Percentiles rank a stretch among this genome's conserved stretches.
phyloP scores from a whole-genome alignment of 768 basidiomycete genomes.

The Dictyophora rubrovolvata region DNA sequence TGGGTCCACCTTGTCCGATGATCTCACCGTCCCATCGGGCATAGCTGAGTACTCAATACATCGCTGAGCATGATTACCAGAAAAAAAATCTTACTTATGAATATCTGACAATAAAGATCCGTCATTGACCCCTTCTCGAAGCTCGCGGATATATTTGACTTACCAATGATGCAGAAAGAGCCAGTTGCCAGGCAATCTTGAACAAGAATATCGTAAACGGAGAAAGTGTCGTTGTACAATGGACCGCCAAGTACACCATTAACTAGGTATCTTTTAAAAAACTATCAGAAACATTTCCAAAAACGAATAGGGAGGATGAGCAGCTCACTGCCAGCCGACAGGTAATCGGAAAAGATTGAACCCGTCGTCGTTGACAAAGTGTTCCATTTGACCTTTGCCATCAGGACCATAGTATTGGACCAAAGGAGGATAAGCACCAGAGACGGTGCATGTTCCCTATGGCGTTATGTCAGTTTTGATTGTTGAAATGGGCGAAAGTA shows the following conservation, averaged over 20 bases:
- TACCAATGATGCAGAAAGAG: conserved; percentile 45
- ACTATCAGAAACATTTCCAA: background rate
- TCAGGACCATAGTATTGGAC: conserved; percentile 35
- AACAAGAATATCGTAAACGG: conserved; percentile 41
- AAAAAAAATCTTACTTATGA: conserved; percentile 2
- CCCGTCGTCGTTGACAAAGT: conserved; percentile 45
- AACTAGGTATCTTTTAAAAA: conserved; percentile 25
- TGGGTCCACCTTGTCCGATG: conserved; percentile 54
- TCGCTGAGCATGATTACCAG: background rate
- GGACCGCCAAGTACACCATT: conserved; percentile 28
- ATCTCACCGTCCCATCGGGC: conserved; percentile 47
- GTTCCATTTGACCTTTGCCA: conserved; percentile 49
- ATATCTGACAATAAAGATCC: background rate
- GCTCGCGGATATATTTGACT: conserved; percentile 6
- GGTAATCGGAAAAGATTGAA: conserved; percentile 53
- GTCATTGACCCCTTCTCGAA: background rate
- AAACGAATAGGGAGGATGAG: background rate
- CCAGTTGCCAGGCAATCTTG: conserved; percentile 41
- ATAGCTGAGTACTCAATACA: conserved; percentile 30
- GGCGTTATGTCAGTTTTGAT: background rate
- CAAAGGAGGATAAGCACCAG: conserved; percentile 35
- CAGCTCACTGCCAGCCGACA: conserved; percentile 40
- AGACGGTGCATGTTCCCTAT: conserved; percentile 31
- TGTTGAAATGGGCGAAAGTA: background rate
- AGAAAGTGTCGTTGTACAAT: conserved; percentile 34